Percentiles rank a stretch among this genome's conserved stretches.
Evolutionary conservation across 2,329 filamentous ascomycete genomes (phyloP).

Genomic region (Calonectria naviculata): DNA sequence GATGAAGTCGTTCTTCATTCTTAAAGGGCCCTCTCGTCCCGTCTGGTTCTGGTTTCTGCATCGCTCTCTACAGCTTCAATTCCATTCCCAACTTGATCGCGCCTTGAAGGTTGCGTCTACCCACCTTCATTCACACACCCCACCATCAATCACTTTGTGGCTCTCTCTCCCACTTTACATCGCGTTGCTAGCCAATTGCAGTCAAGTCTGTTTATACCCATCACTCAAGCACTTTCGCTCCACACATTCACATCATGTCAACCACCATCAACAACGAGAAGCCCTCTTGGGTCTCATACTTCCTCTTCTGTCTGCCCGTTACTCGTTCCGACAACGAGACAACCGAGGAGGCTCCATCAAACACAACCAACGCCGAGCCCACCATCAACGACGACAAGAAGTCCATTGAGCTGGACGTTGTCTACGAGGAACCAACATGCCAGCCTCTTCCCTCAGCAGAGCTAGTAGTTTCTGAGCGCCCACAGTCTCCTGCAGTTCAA

Average conservation of each 20-base stretch:
- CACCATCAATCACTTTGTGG: background rate
- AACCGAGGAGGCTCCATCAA: background rate
- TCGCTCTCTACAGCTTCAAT: background rate
- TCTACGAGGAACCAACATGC: background rate
- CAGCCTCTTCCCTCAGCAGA: background rate
- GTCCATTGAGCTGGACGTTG: background rate
- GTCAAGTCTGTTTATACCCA: background rate
- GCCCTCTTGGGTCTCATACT: background rate
- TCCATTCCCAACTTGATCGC: background rate
- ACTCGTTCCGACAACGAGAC: background rate
- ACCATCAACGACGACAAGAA: background rate
- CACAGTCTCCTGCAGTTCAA: background rate
- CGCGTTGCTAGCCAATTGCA: background rate
- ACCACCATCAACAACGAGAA: background rate
- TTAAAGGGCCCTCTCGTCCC: background rate
- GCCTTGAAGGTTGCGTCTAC: constrained; percentile 2
- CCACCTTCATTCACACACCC: background rate
- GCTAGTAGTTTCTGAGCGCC: background rate
- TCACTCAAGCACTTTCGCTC: background rate
- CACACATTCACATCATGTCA: background rate
- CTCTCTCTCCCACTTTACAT: background rate
- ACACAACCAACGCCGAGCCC: background rate
- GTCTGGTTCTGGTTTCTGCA: background rate
- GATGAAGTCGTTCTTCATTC: background rate
- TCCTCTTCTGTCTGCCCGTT: background rate